Base-by-base conservation (phyloP, 164 flowering plant species). In the Echeveria elegans region DNA sequence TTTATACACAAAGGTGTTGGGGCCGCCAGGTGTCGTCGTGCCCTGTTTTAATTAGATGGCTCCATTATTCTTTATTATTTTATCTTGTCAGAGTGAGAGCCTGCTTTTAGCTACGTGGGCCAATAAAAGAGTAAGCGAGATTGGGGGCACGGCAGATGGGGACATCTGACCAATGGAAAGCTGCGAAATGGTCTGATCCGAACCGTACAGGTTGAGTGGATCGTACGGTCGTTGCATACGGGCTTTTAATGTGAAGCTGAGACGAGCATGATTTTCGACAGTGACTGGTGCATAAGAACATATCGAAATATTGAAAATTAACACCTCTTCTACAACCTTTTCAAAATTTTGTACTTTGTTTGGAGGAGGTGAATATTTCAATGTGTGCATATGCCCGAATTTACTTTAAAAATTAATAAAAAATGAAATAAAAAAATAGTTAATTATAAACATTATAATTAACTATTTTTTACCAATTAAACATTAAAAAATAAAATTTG, bases 11-110 rank as follows among this genome's bases (percentile, higher is more conserved):
- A n/a, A n/a, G n/a, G n/a, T 12, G 63, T 61, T 64, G 56, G 67
- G 43, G 30, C 34, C 75, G 79, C 71, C 82, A 79, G 69, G 75
- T 79, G 82, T 76, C 77, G 29, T 63, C 16, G 26, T 34, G 67
- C 16, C 11, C 45, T 65, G 29, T 38, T 71, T 68, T 76, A 21
- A 69, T 64, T 69, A 67, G 68, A 43, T 12, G 36, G 63, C 37
- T n/a, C 23, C 34, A 36, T 23, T 59, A 43, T 16, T 23, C 31
- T 43, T 29, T 23, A 7, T 10, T n/a, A 15, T 52, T 67, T 1
- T 29, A 66, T 37, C 32, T 62, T 29, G 10, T 30, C 61, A 52
- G 37, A 34, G 3, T 66, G 65, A 65, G 70, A 56, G 62, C 53
- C 30, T n/a, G 36, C 14, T 28, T 11, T 38, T 3, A 12, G 67